Evolutionary conservation across 352 stramenopile genomes (phyloP).

Genomic region (Pythium chondricola): DNA sequence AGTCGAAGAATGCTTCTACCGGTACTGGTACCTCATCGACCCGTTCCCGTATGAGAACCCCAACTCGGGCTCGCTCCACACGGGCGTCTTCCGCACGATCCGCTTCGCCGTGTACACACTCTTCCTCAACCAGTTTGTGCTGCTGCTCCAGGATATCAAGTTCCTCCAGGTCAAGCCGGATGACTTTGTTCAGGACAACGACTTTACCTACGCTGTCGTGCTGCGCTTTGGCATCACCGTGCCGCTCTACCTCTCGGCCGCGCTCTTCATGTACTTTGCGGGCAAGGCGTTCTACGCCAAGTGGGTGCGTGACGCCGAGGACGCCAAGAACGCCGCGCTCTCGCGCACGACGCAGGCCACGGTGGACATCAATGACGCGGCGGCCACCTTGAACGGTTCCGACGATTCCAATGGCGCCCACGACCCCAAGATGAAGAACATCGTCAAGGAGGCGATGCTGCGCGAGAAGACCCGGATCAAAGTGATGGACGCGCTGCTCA

Average conservation of each 20-base stretch:
- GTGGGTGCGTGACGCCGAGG: slow-evolving; percentile 62
- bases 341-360: slow-evolving; percentile 27
- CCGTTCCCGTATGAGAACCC: slow-evolving; percentile 80
- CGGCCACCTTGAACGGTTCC: slow-evolving; percentile 12
- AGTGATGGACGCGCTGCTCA: slow-evolving; percentile 52
- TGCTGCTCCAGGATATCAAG: slow-evolving; percentile 74
- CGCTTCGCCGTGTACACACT: slow-evolving; percentile 69
- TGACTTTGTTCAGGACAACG: slow-evolving; percentile 33
- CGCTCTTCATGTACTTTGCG: slow-evolving; percentile 74
- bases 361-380: slow-evolving; percentile 19
- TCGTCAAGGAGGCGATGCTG: slow-evolving; percentile 40
- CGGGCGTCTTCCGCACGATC: slow-evolving; percentile 67
- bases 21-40: slow-evolving; percentile 84
- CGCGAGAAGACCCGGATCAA: slow-evolving; percentile 43
- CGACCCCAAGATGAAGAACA: slow-evolving; percentile 29
- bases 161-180: slow-evolving; percentile 64
- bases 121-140: slow-evolving; percentile 64
- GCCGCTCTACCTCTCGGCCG: slow-evolving; percentile 59
- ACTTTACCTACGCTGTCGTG: slow-evolving; percentile 55
- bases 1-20: slow-evolving; percentile 78
- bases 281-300: slow-evolving; percentile 65
- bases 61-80: slow-evolving; percentile 66
- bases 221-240: slow-evolving; percentile 68
- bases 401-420: slow-evolving; percentile 2
- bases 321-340: slow-evolving; percentile 51